phyloP scores from a whole-genome alignment of 495 filamentous ascomycete species.

The Neurospora intermedia region DNA sequence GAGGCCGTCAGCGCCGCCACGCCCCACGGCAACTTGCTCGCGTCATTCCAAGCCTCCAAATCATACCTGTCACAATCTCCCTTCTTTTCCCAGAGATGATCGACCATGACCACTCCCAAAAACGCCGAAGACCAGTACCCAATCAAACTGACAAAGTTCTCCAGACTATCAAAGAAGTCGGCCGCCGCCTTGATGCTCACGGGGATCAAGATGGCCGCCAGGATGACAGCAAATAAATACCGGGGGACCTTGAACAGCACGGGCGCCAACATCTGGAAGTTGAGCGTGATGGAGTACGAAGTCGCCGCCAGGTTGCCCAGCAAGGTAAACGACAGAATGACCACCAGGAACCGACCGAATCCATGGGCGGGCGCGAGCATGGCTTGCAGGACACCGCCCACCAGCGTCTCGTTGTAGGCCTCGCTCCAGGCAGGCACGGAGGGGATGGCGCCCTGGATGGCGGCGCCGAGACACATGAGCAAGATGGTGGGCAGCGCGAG shows the following conservation, averaged over 20 bases:
- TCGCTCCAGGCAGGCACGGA: slow-evolving; percentile 32
- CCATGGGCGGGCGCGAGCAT: slow-evolving; percentile 41
- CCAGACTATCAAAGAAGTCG: slow-evolving; percentile 40
- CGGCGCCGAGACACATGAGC: slow-evolving; percentile 45
- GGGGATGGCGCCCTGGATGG: slow-evolving; percentile 37
- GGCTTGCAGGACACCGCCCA: slow-evolving; percentile 44
- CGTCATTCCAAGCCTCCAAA: slow-evolving; percentile 36
- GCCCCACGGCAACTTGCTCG: slow-evolving; percentile 34
- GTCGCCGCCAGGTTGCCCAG: slow-evolving; percentile 42
- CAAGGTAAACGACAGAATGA: slow-evolving; percentile 40
- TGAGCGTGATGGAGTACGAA: slow-evolving; percentile 42
- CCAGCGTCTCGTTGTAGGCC: slow-evolving; percentile 35
- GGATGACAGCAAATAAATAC: slow-evolving; percentile 39
- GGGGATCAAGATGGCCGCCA: slow-evolving; percentile 41
- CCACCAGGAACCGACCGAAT: slow-evolving; percentile 47
- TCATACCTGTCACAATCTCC: slow-evolving; percentile 29
- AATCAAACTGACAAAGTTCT: slow-evolving; percentile 45
- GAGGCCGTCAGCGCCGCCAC: slow-evolving; percentile 33
- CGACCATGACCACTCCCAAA: slow-evolving; percentile 36
- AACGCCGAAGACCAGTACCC: slow-evolving; percentile 48
- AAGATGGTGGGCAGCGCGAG: slow-evolving; percentile 36
- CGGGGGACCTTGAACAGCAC: slow-evolving; percentile 38
- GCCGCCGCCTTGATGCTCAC: slow-evolving; percentile 40
- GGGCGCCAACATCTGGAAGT: slow-evolving; percentile 44
- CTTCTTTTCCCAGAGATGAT: slow-evolving; percentile 37